Conservation (phyloP, 257 asterid genomes). For the Solanum bukasovii region DNA sequence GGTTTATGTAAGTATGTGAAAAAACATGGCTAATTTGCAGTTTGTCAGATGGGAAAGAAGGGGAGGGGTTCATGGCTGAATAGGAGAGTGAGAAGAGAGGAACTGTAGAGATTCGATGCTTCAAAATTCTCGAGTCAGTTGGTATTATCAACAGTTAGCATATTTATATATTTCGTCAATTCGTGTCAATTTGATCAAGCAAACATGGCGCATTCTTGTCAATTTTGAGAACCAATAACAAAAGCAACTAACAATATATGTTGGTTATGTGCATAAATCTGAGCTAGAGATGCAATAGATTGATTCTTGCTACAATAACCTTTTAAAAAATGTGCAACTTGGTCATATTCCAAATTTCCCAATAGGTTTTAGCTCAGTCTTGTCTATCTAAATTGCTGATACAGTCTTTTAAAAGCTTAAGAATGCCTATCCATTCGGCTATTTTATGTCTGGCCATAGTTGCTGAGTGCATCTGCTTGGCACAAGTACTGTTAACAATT, state of each 20-base stretch:
- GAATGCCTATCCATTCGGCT: neutral
- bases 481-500: neutral
- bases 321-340: neutral
- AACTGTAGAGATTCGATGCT: neutral
- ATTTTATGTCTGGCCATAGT: neutral
- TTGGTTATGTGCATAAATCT: neutral
- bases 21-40: neutral
- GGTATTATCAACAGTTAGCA: neutral
- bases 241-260: neutral
- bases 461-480: neutral
- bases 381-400: neutral
- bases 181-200: neutral
- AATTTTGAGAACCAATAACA: neutral
- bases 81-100: neutral
- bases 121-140: neutral
- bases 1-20: neutral
- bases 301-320: neutral
- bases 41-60: neutral
- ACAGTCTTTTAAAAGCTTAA: neutral
- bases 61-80: neutral
- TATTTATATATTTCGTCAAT: neutral
- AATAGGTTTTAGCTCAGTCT: neutral
- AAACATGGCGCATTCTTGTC: neutral
- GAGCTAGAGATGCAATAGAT: neutral
- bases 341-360: neutral